Evolutionary conservation across 1,139 yeast genomes (phyloP).

Genomic region (Blastobotrys arbuscula): DNA sequence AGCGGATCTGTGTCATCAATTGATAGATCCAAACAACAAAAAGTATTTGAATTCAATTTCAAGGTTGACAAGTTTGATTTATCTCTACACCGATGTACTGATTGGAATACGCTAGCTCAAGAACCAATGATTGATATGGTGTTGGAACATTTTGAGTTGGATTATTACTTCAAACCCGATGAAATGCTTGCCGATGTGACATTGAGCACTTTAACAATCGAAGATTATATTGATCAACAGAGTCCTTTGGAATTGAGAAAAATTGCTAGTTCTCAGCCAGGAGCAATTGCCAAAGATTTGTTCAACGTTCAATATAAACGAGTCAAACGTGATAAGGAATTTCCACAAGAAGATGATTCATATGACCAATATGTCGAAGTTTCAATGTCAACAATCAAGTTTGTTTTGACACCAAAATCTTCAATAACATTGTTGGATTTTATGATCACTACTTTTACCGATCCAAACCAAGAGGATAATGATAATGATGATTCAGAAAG

Average conservation of each 20-base stretch:
- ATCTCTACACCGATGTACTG: constrained; percentile 61
- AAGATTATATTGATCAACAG: constrained; percentile 67
- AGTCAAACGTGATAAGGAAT: constrained; percentile 44
- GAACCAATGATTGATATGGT: constrained; percentile 67
- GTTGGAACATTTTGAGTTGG: constrained; percentile 58
- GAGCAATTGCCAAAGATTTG: constrained; percentile 32
- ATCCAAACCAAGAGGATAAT: constrained; percentile 38
- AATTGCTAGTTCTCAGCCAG: constrained; percentile 53
- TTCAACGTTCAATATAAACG: constrained; percentile 54
- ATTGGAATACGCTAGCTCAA: constrained; percentile 55
- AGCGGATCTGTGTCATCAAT: neutral
- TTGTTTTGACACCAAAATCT: constrained; percentile 73
- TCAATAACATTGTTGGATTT: constrained; percentile 75
- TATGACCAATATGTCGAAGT: constrained; percentile 75
- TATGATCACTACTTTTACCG: constrained; percentile 77
- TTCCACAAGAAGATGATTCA: constrained; percentile 40
- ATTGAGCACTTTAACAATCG: constrained; percentile 59
- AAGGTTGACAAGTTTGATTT: constrained; percentile 58
- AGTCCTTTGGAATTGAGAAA: constrained; percentile 61
- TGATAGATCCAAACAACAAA: constrained; percentile 39
- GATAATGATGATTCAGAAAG: constrained; percentile 10
- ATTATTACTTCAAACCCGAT: constrained; percentile 52
- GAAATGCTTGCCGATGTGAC: constrained; percentile 64
- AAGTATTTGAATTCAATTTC: constrained; percentile 63
- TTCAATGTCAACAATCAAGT: constrained; percentile 71